Base-by-base conservation (phyloP, 176 grass and related monocot species). In the Carex parvula region DNA sequence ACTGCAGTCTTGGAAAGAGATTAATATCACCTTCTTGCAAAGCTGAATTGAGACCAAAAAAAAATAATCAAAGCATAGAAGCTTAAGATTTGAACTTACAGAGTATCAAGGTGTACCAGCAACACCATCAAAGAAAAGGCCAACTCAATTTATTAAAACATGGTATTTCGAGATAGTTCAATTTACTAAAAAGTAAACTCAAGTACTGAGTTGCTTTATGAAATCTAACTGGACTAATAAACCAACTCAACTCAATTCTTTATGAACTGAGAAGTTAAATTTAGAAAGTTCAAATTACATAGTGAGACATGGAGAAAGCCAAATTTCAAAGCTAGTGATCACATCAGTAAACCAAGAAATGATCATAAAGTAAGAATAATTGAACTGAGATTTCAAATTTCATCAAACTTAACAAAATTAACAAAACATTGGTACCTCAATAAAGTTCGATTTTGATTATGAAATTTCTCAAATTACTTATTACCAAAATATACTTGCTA, bases 31-130 rank as follows among this genome's bases (percentile, higher is more conserved):
- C 30, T 84, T 64, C 6, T 77, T 18, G 33, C 68, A 24, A 69
- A 84, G 48, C 84, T 84, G 84, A 68, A 75, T 59, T 54, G 33
- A 60, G 65, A 61, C 65, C n/a, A 29, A 68, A 73, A 37, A 32
- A 59, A 56, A 85, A 30, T 56, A 64, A 82, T 14, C 21, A 66
- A 90, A 65, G 2, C 21, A 73, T 64, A 37, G 16, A 54, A 71
- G 39, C 78, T 30, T 64, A 50, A 6, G 30, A 32, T 50, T 50
- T 66, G 33, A 64, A 46, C n/a, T 46, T 50, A 65, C 14, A 26
- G 26, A 26, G 26, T 26, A 26, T 26, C 26, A 26, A 26, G 41
- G 41, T 7, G 61, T 64, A 15, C 50, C 10, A 9, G 42, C 42
- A 46, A 46, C 8, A 5, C 42, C 42, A 0, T n/a, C n/a, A n/a